These are phyloP conservation scores for Sporothrix protearum DNA, from an alignment of 2,329 filamentous ascomycete species.

Conservation along the genomic window DNA sequence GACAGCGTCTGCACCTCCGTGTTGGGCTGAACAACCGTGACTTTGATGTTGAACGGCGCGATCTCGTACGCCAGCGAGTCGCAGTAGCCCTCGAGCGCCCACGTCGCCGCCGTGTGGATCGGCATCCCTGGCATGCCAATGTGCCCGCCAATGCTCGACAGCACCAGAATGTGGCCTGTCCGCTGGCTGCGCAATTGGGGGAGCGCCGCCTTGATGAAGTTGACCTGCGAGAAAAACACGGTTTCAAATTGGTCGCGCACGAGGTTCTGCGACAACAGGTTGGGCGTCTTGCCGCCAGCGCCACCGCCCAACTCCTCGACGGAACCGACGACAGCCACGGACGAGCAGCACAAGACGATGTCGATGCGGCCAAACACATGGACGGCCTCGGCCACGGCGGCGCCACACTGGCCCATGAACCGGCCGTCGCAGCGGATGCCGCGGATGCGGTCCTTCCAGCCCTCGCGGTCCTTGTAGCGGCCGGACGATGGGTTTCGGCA, in stretches of 20 bases:
- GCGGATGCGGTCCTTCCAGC: conserved; percentile 75
- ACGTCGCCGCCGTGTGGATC: conserved; percentile 87
- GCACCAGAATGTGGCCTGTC: conserved; percentile 83
- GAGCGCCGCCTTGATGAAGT: conserved; percentile 86
- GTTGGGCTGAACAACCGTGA: conserved; percentile 93
- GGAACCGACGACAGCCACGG: conserved; percentile 82
- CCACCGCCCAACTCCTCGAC: conserved; percentile 73
- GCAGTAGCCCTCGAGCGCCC: conserved; percentile 94
- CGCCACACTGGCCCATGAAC: conserved; percentile 68
- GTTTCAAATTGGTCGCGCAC: conserved; percentile 89
- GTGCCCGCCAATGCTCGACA: conserved; percentile 87
- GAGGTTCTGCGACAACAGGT: conserved; percentile 62
- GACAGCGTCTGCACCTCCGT: conserved; percentile 87
- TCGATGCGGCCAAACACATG: conserved; percentile 82
- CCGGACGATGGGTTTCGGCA: conserved; percentile 44
- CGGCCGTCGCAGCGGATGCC: conserved; percentile 62
- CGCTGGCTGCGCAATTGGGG: conserved; percentile 75
- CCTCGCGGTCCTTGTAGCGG: conserved; percentile 61
- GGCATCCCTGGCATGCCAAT: conserved; percentile 88
- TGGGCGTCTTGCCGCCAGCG: conserved; percentile 29
- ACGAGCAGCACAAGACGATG: conserved; percentile 84
- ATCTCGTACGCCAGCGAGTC: conserved; percentile 95
- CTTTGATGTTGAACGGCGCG: conserved; percentile 91
- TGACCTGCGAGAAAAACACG: conserved; percentile 93
- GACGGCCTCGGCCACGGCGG: conserved; percentile 82